phyloP scores from a whole-genome alignment of 371 early-diverging fungal species.

The Zychaea mexicana region DNA sequence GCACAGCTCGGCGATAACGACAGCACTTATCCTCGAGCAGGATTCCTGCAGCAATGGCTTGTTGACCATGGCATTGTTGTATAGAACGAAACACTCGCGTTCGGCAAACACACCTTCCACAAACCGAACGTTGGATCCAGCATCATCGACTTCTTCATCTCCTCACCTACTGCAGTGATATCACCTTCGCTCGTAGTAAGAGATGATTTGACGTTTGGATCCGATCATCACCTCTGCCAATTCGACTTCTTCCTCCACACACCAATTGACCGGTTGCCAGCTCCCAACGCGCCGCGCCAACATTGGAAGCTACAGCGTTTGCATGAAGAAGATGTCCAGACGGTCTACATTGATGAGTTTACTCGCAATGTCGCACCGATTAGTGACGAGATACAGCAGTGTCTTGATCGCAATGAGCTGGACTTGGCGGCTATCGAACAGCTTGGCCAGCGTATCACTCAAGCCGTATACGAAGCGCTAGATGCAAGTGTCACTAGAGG shows the following conservation, averaged over 20 bases:
- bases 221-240: constrained; percentile 7
- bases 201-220: background rate
- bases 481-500: constrained; percentile 1
- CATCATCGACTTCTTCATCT: constrained; percentile 12
- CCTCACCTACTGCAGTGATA: background rate
- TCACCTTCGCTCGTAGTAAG: background rate
- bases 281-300: constrained; percentile 1
- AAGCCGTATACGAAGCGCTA: constrained; percentile 8
- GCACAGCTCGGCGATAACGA: background rate
- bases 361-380: background rate
- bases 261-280: background rate
- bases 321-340: background rate
- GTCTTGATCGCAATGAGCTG: background rate
- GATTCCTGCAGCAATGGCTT: background rate
- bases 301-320: constrained; percentile 7
- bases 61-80: background rate
- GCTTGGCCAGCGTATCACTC: background rate
- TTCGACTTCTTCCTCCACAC: background rate
- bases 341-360: background rate
- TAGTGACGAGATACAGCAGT: background rate
- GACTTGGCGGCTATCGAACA: background rate
- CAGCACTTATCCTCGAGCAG: background rate
- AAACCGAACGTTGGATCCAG: background rate
- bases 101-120: background rate
- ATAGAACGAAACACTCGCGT: background rate